Conservation (phyloP, 306 rosid genomes). For the Prinsepia uniflora region DNA sequence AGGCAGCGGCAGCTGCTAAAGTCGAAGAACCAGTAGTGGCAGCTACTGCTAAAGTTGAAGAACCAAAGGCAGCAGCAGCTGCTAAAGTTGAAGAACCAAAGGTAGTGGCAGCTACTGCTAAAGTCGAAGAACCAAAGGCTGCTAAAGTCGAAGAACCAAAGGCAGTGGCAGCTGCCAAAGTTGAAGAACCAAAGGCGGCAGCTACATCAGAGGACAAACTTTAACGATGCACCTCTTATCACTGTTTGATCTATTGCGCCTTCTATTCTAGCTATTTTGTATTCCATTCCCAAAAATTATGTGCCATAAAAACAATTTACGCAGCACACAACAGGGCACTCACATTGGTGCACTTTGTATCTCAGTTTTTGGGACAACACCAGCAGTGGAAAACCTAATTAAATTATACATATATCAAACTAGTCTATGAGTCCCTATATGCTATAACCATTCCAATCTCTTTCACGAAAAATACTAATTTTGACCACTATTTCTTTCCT, state of each 20-base stretch:
- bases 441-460: not conserved
- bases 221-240: slow-evolving; percentile 25
- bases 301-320: not conserved
- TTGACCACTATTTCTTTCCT: not conserved
- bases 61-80: too few relatives aligned
- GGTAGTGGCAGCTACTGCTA: slow-evolving; percentile 10
- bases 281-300: not conserved
- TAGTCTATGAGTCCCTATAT: not conserved
- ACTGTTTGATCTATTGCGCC: slow-evolving; percentile 7
- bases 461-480: not conserved
- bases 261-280: not conserved
- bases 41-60: too few relatives aligned
- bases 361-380: slow-evolving; percentile 13
- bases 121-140: not conserved
- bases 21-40: too few relatives aligned
- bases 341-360: not conserved
- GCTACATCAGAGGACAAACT: slow-evolving; percentile 22
- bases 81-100: not conserved
- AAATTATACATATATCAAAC: not conserved
- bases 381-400: slow-evolving; percentile 2
- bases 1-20: slow-evolving; percentile 1
- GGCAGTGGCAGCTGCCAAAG: too few relatives aligned
- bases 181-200: slow-evolving; percentile 8
- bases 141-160: not conserved
- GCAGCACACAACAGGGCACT: not conserved